A percentile compares a stretch with the other conserved stretches of the same genome.
Evolutionary conservation across 1,139 yeast species (phyloP).

Genomic region (Blastobotrys serpentis): DNA sequence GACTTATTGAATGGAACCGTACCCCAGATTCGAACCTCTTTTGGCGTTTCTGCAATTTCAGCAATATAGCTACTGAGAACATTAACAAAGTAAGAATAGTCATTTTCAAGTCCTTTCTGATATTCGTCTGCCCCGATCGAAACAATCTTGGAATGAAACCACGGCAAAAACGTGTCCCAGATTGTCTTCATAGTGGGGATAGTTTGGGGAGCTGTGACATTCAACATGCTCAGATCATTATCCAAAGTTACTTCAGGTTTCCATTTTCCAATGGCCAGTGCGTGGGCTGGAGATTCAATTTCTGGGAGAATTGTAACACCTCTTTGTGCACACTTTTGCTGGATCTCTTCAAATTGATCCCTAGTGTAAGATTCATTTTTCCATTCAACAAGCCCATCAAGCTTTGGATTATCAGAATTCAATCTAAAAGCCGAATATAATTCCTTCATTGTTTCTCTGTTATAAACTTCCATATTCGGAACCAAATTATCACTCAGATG

Average conservation of each 20-base stretch:
- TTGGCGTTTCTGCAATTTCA: conserved; percentile 6
- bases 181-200: conserved; percentile 10
- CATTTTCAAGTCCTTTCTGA: not conserved
- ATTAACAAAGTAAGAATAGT: conserved; percentile 7
- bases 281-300: conserved; percentile 12
- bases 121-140: conserved; percentile 10
- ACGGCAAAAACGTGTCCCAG: conserved; percentile 12
- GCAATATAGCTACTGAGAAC: conserved; percentile 7
- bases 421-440: conserved; percentile 10
- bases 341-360: conserved; percentile 6
- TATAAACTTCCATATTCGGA: not conserved
- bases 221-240: conserved; percentile 7
- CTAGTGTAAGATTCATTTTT: conserved; percentile 10
- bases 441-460: not conserved
- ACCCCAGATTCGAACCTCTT: conserved; percentile 10
- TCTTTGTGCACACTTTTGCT: conserved; percentile 9
- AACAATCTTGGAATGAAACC: conserved; percentile 13
- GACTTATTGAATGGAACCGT: conserved; percentile 5
- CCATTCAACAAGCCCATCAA: conserved; percentile 3
- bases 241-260: conserved; percentile 6
- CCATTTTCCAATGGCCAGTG: conserved; percentile 10
- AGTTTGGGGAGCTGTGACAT: conserved; percentile 8
- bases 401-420: conserved; percentile 8
- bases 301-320: conserved; percentile 11
- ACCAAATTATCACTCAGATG: conserved; percentile 9